Evolutionary conservation across 306 rosid genomes (phyloP).

Genomic region (Carpinus fangiana): DNA sequence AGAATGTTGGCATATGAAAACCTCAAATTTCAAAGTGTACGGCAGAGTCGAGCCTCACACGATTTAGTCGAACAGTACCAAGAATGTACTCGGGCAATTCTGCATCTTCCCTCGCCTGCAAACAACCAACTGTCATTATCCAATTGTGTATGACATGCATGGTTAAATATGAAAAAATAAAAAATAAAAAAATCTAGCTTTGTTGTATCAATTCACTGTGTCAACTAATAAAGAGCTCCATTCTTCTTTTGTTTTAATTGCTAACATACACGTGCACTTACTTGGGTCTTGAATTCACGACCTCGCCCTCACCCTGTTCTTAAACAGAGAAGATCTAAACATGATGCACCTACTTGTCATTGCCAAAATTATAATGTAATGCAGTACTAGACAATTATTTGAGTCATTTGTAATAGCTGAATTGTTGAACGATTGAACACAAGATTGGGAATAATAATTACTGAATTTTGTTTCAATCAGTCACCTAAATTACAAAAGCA

Average conservation of each 20-base stretch:
- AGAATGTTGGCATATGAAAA: conserved; percentile 5
- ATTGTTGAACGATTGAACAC: background rate
- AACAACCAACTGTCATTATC: conserved; percentile 27
- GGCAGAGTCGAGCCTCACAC: conserved; percentile 68
- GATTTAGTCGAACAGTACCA: conserved; percentile 81
- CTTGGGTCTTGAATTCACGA: background rate
- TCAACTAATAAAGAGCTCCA: background rate
- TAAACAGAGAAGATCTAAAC: background rate
- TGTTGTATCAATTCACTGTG: background rate
- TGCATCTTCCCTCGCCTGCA: conserved; percentile 76
- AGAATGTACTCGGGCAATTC: conserved; percentile 90
- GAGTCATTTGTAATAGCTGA: background rate
- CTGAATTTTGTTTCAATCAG: background rate
- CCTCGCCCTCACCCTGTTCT: background rate
- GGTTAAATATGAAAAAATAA: background rate
- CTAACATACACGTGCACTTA: background rate
- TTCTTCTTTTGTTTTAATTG: background rate
- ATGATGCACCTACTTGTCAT: background rate
- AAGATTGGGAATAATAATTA: background rate
- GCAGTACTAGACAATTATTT: background rate
- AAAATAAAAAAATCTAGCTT: background rate
- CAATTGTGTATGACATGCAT: conserved; percentile 11
- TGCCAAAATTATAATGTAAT: background rate
- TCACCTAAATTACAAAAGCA: background rate
- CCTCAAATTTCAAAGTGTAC: conserved; percentile 46